Evolutionary conservation across 148 eudicot species (phyloP), one percentile per base, ranked within the genome.

Genomic region (Rhododendron griersonianum): DNA sequence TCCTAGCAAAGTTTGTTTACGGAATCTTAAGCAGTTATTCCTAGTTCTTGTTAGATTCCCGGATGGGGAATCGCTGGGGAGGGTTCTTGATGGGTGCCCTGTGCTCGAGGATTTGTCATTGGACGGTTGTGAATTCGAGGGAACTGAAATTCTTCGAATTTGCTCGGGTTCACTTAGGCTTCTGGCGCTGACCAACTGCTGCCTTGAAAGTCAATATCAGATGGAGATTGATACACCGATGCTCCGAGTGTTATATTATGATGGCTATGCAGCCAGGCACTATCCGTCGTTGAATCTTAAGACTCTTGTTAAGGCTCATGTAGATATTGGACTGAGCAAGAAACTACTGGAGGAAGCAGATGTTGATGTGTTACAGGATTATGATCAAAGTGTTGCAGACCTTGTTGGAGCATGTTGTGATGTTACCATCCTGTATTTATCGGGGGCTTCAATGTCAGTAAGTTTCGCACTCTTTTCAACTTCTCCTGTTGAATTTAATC

Each of bases 1-100:
- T 81, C 71, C 84, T 1, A 13, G 57, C 33, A 28, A 13, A 4
- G 84, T 55, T 53, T 50, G 37, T 50, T 30, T 80, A 5, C 63
- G 21, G 9, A 48, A 33, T 25, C 63, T 80, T 14, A 81, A 37
- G 71, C 15, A 9, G 2, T 39, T 81, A 2, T 5, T 1, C 2
- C 6, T 81, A 8, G 5, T 28, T 16, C 28, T 3, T 57, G 45
- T 81, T 30, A 18, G 7, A 30, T 55, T 81, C 35, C 11, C 16
- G 9, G 84, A 57, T 19, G 47, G 84, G 5, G 47, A 57, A 2
- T 81, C 84, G 6, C 33, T 44, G 2, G n/a, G 39, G 13, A 81
- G 14, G n/a, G 13, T 81, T 37, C 4, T 81, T 37, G 25, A 21
- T 18, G 71, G 84, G 5, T 81, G 84, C 84, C 84, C 84, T 57